Evolutionary conservation across 352 stramenopile species (phyloP).

Genomic region (Phytophthora ramorum): DNA sequence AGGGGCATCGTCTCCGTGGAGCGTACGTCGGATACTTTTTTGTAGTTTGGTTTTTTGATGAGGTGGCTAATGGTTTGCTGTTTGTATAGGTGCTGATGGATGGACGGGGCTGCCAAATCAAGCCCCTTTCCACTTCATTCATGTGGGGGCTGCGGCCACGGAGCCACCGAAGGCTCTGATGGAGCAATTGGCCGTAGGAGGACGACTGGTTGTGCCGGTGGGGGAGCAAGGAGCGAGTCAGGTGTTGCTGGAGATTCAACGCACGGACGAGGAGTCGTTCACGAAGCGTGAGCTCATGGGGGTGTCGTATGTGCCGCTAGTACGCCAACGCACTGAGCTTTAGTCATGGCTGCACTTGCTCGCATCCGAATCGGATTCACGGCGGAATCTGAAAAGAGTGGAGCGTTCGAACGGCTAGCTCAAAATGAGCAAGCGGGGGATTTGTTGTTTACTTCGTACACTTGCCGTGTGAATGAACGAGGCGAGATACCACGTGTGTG

Average conservation of each 20-base stretch:
- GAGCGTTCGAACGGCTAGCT: no score
- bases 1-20: conserved; percentile 58
- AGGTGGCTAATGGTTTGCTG: conserved; percentile 1
- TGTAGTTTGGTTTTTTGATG: background rate
- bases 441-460: no score
- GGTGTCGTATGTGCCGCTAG: conserved; percentile 82
- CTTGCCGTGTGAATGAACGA: no score
- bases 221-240: conserved; percentile 72
- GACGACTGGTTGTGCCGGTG: conserved; percentile 94
- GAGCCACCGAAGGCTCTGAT: conserved; percentile 90
- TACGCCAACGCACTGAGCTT: conserved; percentile 58
- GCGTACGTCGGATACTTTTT: conserved; percentile 28
- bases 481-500: no score
- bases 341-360: conserved; percentile 5
- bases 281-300: conserved; percentile 65
- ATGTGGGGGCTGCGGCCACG: conserved; percentile 95
- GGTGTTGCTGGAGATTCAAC: conserved; percentile 81
- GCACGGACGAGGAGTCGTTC: conserved; percentile 45
- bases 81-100: conserved; percentile 75
- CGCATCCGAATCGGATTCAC: no score
- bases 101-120: conserved; percentile 92
- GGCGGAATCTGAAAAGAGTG: no score
- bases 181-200: conserved; percentile 86
- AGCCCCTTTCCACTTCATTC: conserved; percentile 96
- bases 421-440: no score